Percentiles rank a stretch among this genome's conserved stretches.
Conservation (phyloP, 225 moss, liverwort and hornwort genomes). For the Pseudoscleropodium purum region DNA sequence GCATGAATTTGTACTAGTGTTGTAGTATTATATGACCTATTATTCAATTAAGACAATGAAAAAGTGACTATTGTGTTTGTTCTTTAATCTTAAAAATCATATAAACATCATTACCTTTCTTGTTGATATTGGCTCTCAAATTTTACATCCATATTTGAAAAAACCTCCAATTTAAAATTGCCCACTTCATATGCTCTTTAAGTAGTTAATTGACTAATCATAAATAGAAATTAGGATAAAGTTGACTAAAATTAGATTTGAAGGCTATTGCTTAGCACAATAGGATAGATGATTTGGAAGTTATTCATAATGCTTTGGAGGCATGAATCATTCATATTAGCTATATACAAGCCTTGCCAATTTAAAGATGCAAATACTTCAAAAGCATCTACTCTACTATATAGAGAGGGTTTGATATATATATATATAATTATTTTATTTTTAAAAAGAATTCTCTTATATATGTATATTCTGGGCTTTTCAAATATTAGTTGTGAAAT, state of each 20-base stretch:
- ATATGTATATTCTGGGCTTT: no score
- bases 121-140: neutral
- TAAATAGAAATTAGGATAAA: neutral
- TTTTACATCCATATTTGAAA: neutral
- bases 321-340: neutral
- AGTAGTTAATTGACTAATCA: neutral
- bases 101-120: neutral
- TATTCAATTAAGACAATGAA: neutral
- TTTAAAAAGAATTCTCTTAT: no score
- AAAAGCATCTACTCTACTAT: accelerated
- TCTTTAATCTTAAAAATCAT: neutral
- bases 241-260: neutral
- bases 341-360: neutral
- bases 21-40: neutral
- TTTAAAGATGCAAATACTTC: neutral
- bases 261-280: neutral
- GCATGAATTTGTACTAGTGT: accelerated
- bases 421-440: no score
- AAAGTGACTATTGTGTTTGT: neutral
- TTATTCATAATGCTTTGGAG: neutral
- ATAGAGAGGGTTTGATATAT: no score
- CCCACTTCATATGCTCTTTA: accelerated
- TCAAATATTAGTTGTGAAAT: no score
- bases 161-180: neutral
- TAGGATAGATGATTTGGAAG: neutral